Evolutionary conservation across 345 rosid species (phyloP), one percentile per base, ranked within the genome.

Genomic region (Linum trigynum): DNA sequence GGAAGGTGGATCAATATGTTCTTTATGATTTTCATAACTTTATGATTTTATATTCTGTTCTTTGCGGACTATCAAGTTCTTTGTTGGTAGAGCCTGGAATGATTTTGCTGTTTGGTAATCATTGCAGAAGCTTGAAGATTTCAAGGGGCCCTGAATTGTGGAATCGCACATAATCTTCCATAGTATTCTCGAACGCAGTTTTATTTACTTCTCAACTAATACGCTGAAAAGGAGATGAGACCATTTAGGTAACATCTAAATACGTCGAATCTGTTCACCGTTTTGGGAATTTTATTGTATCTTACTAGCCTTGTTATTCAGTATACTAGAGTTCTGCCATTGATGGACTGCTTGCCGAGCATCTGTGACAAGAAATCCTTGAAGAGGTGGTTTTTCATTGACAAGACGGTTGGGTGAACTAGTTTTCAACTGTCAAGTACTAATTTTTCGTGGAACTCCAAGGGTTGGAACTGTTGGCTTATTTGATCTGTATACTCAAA

Each of bases 331-430:
- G 43, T 36, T 60, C 42, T n/a, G 48, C 55, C 65, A 72, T 74
- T 77, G 75, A 81, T 72, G 79, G 83, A 72, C 74, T 74, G 74
- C 68, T 65, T 23, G 59, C 75, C 67, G 36, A 76, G 58, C 59
- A 78, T 63, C 63, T 5, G 71, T 59, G 80, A 78, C 75, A 70
- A 75, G 75, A 83, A 72, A 65, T 57, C 67, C 23, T 61, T 83
- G 43, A 76, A 80, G 74, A 77, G 74, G 83, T 75, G 80, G 81
- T 78, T 79, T 70, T 72, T 81, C 69, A 76, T 75, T 65, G 85
- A 82, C 69, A 80, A 75, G 75, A 78, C 77, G 56, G 76, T 73
- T 63, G 77, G 81, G 71, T 74, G 63, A 68, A 55, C 23, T 66
- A 66, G 68, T 62, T 66, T 60, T 23, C 45, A 41, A 4, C 45